phyloP scores from a whole-genome alignment of 2,329 filamentous ascomycete genomes.

The Alternaria arborescens region DNA sequence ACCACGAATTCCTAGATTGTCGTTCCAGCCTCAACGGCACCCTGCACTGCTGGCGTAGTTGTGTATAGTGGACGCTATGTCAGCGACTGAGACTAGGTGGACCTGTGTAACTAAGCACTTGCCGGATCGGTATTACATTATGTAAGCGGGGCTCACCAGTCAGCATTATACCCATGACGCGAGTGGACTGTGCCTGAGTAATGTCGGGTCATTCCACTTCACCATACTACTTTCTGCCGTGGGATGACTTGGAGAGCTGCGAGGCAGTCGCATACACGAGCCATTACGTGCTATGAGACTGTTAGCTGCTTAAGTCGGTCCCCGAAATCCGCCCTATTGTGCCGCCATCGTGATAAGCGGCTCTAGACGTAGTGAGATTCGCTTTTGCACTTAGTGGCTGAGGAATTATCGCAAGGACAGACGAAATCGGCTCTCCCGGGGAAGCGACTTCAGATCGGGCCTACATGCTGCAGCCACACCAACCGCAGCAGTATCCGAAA shows the following conservation, averaged over 20 bases:
- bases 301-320: neutral
- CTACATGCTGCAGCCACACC: neutral
- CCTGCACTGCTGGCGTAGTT: neutral
- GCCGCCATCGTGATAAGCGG: neutral
- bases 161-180: slow-evolving; percentile 1
- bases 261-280: neutral
- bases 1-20: neutral
- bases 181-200: neutral
- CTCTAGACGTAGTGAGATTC: neutral
- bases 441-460: neutral
- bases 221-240: neutral
- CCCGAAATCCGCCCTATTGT: slow-evolving; percentile 13
- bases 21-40: neutral
- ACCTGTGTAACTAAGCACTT: neutral
- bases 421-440: neutral
- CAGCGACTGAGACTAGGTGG: neutral
- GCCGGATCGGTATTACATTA: neutral
- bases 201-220: neutral
- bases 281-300: slow-evolving; percentile 1
- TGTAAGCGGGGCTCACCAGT: neutral
- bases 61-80: neutral
- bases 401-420: neutral
- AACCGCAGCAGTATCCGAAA: neutral
- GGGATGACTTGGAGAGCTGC: neutral
- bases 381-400: neutral